Evolutionary conservation across 208 protist genomes (phyloP).

Genomic region (Trypanosoma cruzi): DNA sequence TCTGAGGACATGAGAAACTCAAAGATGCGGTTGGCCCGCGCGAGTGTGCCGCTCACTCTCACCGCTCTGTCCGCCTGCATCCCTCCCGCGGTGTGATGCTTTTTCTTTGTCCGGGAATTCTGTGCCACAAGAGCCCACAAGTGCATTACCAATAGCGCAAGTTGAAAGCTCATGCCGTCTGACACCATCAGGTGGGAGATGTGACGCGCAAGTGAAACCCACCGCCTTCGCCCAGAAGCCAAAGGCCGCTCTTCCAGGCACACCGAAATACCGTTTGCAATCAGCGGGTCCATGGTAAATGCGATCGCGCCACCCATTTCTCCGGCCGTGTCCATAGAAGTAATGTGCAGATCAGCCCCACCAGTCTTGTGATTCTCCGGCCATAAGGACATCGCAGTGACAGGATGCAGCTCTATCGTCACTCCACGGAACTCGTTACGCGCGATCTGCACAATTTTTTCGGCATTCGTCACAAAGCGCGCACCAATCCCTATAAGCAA

Average conservation of each 20-base stretch:
- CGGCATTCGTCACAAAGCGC: slow-evolving; percentile 23
- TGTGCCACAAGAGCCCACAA: slow-evolving; percentile 5
- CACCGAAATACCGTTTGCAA: slow-evolving; percentile 12
- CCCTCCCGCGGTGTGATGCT: too few species aligned
- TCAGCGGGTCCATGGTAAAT: slow-evolving; percentile 16
- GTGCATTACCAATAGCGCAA: neutral
- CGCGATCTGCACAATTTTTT: slow-evolving; percentile 9
- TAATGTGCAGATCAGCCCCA: slow-evolving; percentile 28
- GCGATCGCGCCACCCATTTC: slow-evolving; percentile 33
- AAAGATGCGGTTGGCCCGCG: slow-evolving; percentile 12
- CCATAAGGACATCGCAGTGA: neutral
- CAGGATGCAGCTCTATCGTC: slow-evolving; percentile 23
- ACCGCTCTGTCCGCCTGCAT: neutral
- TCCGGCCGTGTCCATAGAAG: slow-evolving; percentile 26
- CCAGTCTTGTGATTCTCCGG: neutral
- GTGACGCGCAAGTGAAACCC: slow-evolving; percentile 15
- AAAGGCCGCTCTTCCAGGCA: slow-evolving; percentile 13
- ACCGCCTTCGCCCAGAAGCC: neutral
- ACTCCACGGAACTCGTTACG: slow-evolving; percentile 12
- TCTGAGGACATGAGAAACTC: slow-evolving; percentile 5
- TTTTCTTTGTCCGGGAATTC: neutral
- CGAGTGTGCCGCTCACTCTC: neutral
- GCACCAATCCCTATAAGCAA: slow-evolving; percentile 30
- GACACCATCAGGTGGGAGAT: slow-evolving; percentile 20
- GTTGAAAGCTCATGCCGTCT: slow-evolving; percentile 21